Conservation (phyloP, 2,329 filamentous ascomycete species). For the Aureobasidium sp. region DNA sequence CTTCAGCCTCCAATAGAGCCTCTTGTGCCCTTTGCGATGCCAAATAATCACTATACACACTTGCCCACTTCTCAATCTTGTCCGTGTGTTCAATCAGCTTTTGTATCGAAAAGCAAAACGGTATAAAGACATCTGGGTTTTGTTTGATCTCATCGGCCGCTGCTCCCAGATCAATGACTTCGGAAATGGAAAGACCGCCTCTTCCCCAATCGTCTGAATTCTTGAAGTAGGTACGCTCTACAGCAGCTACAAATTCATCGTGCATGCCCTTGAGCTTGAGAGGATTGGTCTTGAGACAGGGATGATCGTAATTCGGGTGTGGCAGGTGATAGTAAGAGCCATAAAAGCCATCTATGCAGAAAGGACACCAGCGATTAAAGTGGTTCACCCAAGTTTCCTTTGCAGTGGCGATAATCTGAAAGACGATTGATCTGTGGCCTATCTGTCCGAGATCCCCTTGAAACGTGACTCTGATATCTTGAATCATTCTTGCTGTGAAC, state of each 20-base stretch:
- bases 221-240: not conserved
- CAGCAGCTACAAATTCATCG: not conserved
- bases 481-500: not conserved
- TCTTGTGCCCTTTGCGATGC: not conserved
- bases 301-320: not conserved
- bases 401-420: not conserved
- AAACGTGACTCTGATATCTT: constrained; percentile 2
- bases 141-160: not conserved
- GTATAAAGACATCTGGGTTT: not conserved
- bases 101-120: not conserved
- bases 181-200: not conserved
- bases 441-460: constrained; percentile 1
- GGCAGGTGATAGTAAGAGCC: not conserved
- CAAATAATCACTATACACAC: not conserved
- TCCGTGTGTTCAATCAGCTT: not conserved
- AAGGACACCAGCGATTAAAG: not conserved
- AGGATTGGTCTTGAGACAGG: not conserved
- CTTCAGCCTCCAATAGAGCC: not conserved
- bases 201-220: not conserved
- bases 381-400: not conserved
- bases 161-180: not conserved
- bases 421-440: not conserved
- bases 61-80: not conserved
- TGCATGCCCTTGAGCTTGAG: not conserved
- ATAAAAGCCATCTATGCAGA: constrained; percentile 8